These are phyloP conservation scores for Phialocephala sp. DNA, from an alignment of 2,329 filamentous ascomycete genomes.

Conservation along the genomic window DNA sequence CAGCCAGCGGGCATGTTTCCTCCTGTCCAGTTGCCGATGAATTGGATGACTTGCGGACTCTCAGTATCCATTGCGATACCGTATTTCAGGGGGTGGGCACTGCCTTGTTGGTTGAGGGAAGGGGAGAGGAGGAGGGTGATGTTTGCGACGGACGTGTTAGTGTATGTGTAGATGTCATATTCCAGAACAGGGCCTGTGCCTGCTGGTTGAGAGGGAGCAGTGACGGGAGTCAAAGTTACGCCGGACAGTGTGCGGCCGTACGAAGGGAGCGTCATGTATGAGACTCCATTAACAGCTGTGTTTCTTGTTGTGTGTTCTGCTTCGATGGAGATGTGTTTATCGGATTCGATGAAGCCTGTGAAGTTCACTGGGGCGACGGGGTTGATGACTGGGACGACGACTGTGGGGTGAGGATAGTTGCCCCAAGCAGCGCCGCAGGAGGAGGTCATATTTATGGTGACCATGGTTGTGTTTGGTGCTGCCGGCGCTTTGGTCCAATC, in stretches of 20 bases:
- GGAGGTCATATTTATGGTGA: conserved; percentile 59
- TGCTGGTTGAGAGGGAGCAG: conserved; percentile 55
- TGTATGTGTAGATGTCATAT: conserved; percentile 68
- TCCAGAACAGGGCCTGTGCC: conserved; percentile 60
- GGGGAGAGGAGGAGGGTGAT: conserved; percentile 59
- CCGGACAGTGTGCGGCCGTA: conserved; percentile 65
- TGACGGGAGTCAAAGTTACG: conserved; percentile 60
- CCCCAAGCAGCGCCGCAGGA: conserved; percentile 50
- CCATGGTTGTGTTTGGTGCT: conserved; percentile 49
- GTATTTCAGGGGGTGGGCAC: conserved; percentile 56
- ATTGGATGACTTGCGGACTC: conserved; percentile 45
- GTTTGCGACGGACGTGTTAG: conserved; percentile 45
- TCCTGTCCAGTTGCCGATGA: conserved; percentile 34
- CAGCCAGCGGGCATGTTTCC: conserved; percentile 34
- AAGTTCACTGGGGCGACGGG: conserved; percentile 57
- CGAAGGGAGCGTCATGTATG: conserved; percentile 57
- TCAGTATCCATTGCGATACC: conserved; percentile 52
- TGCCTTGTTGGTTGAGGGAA: conserved; percentile 54
- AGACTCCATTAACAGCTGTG: conserved; percentile 45
- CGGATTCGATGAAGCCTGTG: conserved; percentile 66
- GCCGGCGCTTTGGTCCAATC: conserved; percentile 58
- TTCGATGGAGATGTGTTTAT: conserved; percentile 61
- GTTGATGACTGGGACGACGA: conserved; percentile 61
- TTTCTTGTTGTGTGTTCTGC: conserved; percentile 55
- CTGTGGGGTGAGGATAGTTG: conserved; percentile 50